A percentile compares a stretch with the other conserved stretches of the same genome.
Evolutionary conservation across 2,329 filamentous ascomycete genomes (phyloP).

Genomic region (Aspergillus luchuensis): DNA sequence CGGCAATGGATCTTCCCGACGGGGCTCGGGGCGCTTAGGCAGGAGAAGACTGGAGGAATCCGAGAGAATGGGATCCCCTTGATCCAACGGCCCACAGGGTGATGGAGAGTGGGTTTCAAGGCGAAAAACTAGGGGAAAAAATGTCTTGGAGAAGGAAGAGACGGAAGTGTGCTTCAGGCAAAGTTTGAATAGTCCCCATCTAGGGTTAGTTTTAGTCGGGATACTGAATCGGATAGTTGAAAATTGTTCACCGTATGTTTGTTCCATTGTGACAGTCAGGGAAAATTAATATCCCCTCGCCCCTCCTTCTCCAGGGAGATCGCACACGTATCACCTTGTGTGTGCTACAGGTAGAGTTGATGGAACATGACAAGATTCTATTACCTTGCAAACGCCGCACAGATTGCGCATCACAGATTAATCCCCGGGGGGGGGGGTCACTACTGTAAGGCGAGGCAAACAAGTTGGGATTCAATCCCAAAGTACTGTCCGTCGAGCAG

Average conservation of each 20-base stretch:
- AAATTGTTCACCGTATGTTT: constrained; percentile 8
- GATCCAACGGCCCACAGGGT: constrained; percentile 4
- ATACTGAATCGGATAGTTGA: neutral
- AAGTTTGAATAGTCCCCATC: neutral
- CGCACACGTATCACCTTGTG: constrained; percentile 6
- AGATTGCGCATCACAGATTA: neutral
- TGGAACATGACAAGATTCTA: neutral
- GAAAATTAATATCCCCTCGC: constrained; percentile 2
- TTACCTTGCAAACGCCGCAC: neutral
- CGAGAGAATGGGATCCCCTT: constrained; percentile 1
- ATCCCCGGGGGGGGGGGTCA: neutral
- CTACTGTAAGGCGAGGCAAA: neutral
- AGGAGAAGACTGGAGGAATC: constrained; percentile 5
- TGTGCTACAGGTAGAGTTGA: constrained; percentile 2
- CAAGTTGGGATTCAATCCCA: neutral
- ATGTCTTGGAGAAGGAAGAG: neutral
- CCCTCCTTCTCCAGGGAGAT: neutral
- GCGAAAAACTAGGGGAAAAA: neutral
- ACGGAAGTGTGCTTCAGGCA: neutral
- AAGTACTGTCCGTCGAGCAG: constrained; percentile 1
- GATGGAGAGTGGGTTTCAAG: constrained; percentile 1
- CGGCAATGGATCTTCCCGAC: constrained; percentile 4
- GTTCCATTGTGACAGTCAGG: neutral
- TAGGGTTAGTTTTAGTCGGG: constrained; percentile 5
- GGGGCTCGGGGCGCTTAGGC: neutral